Conservation (phyloP, 1,139 yeast species). For the Magnusiomyces tetraspermus region DNA sequence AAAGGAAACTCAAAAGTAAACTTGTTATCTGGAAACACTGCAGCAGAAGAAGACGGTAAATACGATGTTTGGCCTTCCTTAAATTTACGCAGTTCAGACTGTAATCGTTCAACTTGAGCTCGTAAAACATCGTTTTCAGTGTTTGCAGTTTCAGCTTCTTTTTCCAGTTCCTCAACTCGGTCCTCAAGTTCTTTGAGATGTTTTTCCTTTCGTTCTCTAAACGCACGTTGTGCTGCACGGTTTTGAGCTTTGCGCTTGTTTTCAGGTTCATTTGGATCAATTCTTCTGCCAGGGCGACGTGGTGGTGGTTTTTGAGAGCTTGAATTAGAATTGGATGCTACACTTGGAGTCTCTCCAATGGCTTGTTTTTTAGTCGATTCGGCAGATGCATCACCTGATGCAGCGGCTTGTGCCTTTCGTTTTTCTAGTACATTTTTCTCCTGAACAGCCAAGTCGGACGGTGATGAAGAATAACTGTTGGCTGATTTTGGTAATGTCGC, state of each 20-base stretch:
- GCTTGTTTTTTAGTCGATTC: not conserved
- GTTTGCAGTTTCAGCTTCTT: constrained; percentile 51
- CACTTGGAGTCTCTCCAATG: not conserved
- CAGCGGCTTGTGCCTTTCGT: constrained; percentile 10
- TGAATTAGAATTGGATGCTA: constrained; percentile 24
- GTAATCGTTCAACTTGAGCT: constrained; percentile 66
- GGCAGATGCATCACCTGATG: not conserved
- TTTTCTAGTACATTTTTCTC: constrained; percentile 4
- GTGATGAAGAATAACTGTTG: not conserved
- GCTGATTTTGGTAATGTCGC: not conserved
- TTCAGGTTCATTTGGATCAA: constrained; percentile 66
- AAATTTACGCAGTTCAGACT: constrained; percentile 59
- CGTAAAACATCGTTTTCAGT: constrained; percentile 67
- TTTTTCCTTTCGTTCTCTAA: constrained; percentile 84
- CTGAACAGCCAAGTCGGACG: not conserved
- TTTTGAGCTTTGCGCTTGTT: constrained; percentile 92
- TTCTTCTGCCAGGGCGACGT: constrained; percentile 55
- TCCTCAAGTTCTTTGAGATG: constrained; percentile 81
- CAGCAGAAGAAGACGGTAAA: no score
- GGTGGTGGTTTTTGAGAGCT: not conserved
- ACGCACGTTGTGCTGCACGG: constrained; percentile 95
- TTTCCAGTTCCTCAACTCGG: constrained; percentile 61
- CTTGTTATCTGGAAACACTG: constrained; percentile 5
- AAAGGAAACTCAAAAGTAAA: constrained; percentile 38
- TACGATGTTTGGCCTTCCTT: constrained; percentile 4